Evolutionary conservation across 2,329 filamentous ascomycete species (phyloP).

Genomic region (Fusarium lateritium): DNA sequence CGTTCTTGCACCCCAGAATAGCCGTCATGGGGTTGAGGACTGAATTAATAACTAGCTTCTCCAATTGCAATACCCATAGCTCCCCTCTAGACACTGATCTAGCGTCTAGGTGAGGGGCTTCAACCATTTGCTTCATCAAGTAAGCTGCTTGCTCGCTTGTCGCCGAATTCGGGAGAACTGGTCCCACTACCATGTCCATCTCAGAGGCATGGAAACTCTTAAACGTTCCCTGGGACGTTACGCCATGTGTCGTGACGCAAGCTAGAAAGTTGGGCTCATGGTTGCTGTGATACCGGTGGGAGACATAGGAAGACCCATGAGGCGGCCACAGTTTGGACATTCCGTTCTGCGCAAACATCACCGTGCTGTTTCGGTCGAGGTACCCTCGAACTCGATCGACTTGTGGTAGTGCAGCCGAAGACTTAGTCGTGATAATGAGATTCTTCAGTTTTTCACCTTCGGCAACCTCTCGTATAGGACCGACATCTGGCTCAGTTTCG

Average conservation of each 20-base stretch:
- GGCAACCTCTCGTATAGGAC: conserved; percentile 59
- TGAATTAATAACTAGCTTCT: conserved; percentile 87
- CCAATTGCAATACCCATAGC: conserved; percentile 77
- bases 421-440: conserved; percentile 85
- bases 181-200: conserved; percentile 64
- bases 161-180: conserved; percentile 55
- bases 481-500: conserved; percentile 56
- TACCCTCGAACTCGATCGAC: conserved; percentile 72
- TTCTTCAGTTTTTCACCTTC: conserved; percentile 70
- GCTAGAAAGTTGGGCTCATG: conserved; percentile 77
- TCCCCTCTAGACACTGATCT: conserved; percentile 58
- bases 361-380: conserved; percentile 74
- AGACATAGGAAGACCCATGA: conserved; percentile 60
- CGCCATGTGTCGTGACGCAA: conserved; percentile 73
- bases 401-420: conserved; percentile 75
- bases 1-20: conserved; percentile 82
- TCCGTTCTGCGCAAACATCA: conserved; percentile 91
- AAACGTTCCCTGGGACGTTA: conserved; percentile 66
- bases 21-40: conserved; percentile 90
- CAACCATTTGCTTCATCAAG: conserved; percentile 59
- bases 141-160: conserved; percentile 49
- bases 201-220: conserved; percentile 66
- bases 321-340: conserved; percentile 78
- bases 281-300: conserved; percentile 56
- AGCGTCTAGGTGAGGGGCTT: conserved; percentile 61